Conservation (phyloP, 106 monocot species). For the Hemerocallis citrina region DNA sequence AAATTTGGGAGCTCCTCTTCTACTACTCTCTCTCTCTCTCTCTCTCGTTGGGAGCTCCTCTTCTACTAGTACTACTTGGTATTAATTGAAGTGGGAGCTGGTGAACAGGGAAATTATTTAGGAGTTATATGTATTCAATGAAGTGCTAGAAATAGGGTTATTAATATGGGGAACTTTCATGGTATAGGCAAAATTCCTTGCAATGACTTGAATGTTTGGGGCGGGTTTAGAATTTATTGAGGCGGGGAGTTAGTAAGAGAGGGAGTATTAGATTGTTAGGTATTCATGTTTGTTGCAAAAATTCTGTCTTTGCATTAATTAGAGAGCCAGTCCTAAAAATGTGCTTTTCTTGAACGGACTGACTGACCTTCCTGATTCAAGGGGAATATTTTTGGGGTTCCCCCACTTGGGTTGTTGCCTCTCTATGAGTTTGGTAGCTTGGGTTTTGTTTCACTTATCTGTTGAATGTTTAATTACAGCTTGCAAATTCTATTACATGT, state of each 20-base stretch:
- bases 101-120: not conserved
- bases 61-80: too few species aligned
- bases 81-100: too few species aligned
- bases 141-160: not conserved
- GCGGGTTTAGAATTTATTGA: conserved; percentile 1
- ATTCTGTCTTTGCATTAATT: conserved; percentile 33
- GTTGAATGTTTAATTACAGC: not conserved
- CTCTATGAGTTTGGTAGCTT: not conserved
- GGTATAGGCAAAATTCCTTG: conserved; percentile 18
- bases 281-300: conserved; percentile 31
- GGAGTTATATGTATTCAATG: not conserved
- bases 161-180: conserved; percentile 16
- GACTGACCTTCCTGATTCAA: not conserved
- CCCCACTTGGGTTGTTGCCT: not conserved
- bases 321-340: conserved; percentile 15
- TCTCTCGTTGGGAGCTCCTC: too few species aligned
- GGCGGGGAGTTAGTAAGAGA: not conserved
- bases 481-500: too few species aligned
- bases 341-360: conserved; percentile 1
- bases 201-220: conserved; percentile 9
- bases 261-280: conserved; percentile 2
- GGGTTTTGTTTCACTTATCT: not conserved
- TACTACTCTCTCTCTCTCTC: too few species aligned
- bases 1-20: too few species aligned
- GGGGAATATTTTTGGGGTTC: not conserved